Evolutionary conservation across 225 moss, liverwort and hornwort species (phyloP), one percentile per base, ranked within the genome.

Genomic region (Asterella californica): DNA sequence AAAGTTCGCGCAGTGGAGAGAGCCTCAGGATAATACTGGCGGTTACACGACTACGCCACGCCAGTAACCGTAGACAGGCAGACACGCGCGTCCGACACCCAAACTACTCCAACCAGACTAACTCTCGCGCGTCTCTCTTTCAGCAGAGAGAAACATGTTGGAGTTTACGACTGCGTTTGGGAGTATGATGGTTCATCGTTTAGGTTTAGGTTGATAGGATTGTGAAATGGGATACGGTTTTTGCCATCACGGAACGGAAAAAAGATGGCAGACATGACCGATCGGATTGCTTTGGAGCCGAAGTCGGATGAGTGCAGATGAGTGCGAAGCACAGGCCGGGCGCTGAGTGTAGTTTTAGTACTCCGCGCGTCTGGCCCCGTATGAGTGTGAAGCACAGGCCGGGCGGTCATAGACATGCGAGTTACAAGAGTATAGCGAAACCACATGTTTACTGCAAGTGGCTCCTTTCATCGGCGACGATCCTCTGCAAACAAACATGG

Each of bases 361-460:
- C 14, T 46, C 37, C 22, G 62, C 63, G 64, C 77, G 63, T 77
- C 64, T 77, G 77, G 77, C 77, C 77, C 77, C 64, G 12, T 63
- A 6, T 62, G 45, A 21, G 6, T 8, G 27, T 29, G 6, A 29
- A 17, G 10, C 62, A 64, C 14, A n/a, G 61, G 6, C 12, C 30
- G 45, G 24, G 17, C 27, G n/a, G 27, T 62, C n/a, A 77, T 5
- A 65, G 47, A 64, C 15, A 77, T 65, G 77, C 63, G 27, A 63
- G 29, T 47, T 11, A 61, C 38, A 38, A 36, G 60, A 76, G 38
- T 42, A 46, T 83, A 77, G 64, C 37, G 50, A 37, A 78, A 80
- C 84, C 78, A 81, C 78, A 84, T 84, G 84, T 84, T 81, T 74
- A 84, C 78, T 81, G 64, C 65, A 59, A 55, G 60, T 80, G 64